phyloP scores from a whole-genome alignment of 192 early-diverging fungal species.

The Coemansia asiatica region DNA sequence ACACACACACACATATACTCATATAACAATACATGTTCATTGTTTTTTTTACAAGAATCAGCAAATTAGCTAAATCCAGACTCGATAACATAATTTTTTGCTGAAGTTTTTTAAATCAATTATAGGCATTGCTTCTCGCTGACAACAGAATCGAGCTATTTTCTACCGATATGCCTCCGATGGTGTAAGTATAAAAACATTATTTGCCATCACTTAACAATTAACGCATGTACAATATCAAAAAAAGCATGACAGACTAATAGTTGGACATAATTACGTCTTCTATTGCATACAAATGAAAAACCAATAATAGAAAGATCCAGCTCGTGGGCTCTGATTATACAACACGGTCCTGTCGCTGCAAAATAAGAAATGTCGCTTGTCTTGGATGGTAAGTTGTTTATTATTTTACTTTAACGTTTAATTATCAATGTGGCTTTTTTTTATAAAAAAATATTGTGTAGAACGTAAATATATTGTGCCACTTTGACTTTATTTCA shows the following conservation, averaged over 20 bases:
- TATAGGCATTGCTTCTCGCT: conserved; percentile 64
- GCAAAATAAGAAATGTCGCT: conserved; percentile 71
- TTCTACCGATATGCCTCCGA: conserved; percentile 72
- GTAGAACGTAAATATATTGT: neutral
- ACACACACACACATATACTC: neutral
- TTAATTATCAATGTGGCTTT: neutral
- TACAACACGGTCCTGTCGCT: conserved; percentile 67
- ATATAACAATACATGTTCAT: neutral
- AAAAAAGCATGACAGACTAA: neutral
- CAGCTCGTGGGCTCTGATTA: conserved; percentile 71
- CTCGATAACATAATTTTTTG: neutral
- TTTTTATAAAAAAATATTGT: neutral
- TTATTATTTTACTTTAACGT: neutral
- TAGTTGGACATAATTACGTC: neutral
- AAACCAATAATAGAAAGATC: conserved; percentile 56
- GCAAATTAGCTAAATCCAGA: neutral
- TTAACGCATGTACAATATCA: neutral
- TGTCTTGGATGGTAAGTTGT: conserved; percentile 63
- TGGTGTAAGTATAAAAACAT: conserved; percentile 55
- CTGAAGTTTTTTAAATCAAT: neutral
- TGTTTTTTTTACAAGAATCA: neutral
- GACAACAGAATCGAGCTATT: conserved; percentile 72
- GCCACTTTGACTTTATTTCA: neutral
- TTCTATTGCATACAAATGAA: neutral
- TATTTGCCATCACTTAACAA: neutral